Evolutionary conservation across 257 asterid species (phyloP).

Genomic region (Solanum dulcamara): DNA sequence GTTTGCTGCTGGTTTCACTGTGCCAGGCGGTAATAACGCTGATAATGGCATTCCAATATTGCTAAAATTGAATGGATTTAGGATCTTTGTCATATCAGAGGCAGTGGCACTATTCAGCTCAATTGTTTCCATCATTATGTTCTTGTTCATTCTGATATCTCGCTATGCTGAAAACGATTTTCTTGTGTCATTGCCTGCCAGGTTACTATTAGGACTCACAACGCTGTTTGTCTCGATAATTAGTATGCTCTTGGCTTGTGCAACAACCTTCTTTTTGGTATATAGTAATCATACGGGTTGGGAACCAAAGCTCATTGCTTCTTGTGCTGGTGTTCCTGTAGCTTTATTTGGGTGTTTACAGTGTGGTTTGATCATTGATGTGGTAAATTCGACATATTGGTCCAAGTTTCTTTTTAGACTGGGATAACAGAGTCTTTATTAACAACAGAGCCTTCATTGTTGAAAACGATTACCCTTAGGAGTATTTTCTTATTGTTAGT

Average conservation of each 20-base stretch:
- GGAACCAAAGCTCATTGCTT: not conserved
- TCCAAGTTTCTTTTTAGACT: not conserved
- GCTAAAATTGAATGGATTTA: not conserved
- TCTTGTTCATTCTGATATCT: conserved; percentile 2
- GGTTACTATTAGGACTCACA: not conserved
- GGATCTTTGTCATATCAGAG: conserved; percentile 12
- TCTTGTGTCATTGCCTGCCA: not conserved
- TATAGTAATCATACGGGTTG: not conserved
- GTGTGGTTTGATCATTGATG: not conserved
- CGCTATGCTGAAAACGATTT: not conserved
- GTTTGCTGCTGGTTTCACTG: conserved; percentile 27
- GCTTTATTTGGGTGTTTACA: not conserved
- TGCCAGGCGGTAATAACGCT: conserved; percentile 19
- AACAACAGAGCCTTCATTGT: not conserved
- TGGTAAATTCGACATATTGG: not conserved
- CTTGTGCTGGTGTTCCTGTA: not conserved
- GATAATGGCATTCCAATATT: conserved; percentile 8
- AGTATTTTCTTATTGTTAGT: not conserved
- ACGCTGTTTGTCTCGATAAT: not conserved
- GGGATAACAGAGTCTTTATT: not conserved
- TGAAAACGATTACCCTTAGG: not conserved
- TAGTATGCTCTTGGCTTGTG: not conserved
- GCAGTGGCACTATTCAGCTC: conserved; percentile 1
- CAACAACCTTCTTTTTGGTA: conserved; percentile 3
- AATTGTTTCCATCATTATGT: not conserved